phyloP scores from a whole-genome alignment of 2,329 filamentous ascomycete species.

The Helminthosporium solani region DNA sequence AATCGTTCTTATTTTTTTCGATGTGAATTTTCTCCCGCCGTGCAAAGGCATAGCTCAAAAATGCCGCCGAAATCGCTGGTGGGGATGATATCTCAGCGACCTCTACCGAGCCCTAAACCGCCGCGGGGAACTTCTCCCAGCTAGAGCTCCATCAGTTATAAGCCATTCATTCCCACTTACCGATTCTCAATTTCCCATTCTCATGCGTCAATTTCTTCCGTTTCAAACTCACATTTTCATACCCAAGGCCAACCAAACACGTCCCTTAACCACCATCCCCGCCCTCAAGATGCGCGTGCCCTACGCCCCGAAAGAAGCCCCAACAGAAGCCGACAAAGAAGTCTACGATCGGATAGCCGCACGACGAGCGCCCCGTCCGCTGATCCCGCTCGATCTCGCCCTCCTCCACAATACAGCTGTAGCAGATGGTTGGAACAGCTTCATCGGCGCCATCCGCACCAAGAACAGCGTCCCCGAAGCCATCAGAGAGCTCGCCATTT shows the following conservation, averaged over 20 bases:
- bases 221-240: neutral
- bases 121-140: slow-evolving; percentile 2
- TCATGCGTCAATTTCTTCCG: neutral
- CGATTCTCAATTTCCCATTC: neutral
- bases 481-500: slow-evolving; percentile 76
- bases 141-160: slow-evolving; percentile 4
- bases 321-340: slow-evolving; percentile 48
- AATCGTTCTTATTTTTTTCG: neutral
- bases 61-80: slow-evolving; percentile 6
- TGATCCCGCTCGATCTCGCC: slow-evolving; percentile 58
- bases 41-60: neutral
- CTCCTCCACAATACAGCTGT: slow-evolving; percentile 58
- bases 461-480: slow-evolving; percentile 51
- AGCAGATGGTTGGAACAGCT: slow-evolving; percentile 61
- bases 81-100: neutral
- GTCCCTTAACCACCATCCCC: slow-evolving; percentile 9
- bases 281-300: slow-evolving; percentile 54
- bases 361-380: slow-evolving; percentile 52
- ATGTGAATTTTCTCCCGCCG: too few species aligned
- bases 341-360: slow-evolving; percentile 56
- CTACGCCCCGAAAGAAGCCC: slow-evolving; percentile 54
- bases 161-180: slow-evolving; percentile 6
- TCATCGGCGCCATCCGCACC: slow-evolving; percentile 59
- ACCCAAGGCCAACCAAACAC: neutral
- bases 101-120: slow-evolving; percentile 5